These are phyloP conservation scores for Pseudogymnoascus sp. DNA, from an alignment of 2,329 filamentous ascomycete species.

Conservation along the genomic window DNA sequence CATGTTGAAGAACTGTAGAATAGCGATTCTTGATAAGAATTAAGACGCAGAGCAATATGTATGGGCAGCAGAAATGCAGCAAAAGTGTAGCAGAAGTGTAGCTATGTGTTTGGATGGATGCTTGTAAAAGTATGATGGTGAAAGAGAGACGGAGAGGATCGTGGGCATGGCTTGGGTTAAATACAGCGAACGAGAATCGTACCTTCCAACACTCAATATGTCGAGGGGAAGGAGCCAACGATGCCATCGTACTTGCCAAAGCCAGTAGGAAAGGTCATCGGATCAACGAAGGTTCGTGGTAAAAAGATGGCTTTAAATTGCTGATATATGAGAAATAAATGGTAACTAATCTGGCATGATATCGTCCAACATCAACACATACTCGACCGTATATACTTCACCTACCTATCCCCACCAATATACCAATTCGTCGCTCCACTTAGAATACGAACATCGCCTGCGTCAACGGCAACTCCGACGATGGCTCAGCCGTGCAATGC, in stretches of 20 bases:
- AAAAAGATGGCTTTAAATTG: background rate
- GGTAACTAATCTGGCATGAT: background rate
- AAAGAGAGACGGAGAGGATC: background rate
- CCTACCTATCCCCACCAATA: background rate
- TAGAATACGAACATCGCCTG: constrained; percentile 73
- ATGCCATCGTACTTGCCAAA: background rate
- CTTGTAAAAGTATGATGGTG: constrained; percentile 1
- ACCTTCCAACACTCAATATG: background rate
- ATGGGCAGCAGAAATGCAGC: background rate
- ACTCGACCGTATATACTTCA: background rate
- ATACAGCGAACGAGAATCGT: background rate
- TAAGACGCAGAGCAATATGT: background rate
- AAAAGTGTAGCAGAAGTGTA: background rate
- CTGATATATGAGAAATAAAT: background rate
- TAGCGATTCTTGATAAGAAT: background rate
- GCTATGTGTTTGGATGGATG: constrained; percentile 1
- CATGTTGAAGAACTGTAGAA: background rate
- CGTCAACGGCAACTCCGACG: constrained; percentile 62
- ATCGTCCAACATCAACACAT: background rate
- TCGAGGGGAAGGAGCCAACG: background rate
- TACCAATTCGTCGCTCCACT: background rate
- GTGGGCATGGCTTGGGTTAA: background rate
- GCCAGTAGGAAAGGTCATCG: background rate
- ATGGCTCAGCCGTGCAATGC: constrained; percentile 65
- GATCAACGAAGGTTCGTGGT: background rate